These are phyloP conservation scores for Exophiala alcalophila DNA, from an alignment of 2,329 filamentous ascomycete genomes.

Conservation along the genomic window DNA sequence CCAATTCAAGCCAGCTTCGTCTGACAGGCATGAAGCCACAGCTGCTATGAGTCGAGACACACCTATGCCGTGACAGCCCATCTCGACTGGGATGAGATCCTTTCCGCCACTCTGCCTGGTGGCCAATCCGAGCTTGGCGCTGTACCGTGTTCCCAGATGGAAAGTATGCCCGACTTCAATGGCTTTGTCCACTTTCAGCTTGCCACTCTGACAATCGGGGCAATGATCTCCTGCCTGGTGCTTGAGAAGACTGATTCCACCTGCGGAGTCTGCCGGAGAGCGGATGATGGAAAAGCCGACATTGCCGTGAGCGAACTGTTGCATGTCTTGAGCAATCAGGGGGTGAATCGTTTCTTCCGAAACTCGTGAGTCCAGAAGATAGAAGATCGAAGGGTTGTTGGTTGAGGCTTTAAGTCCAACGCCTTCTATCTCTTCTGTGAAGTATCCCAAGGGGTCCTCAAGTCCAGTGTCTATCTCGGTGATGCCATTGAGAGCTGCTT, in stretches of 20 bases:
- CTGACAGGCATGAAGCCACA: conserved; percentile 71
- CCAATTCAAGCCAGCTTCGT: conserved; percentile 78
- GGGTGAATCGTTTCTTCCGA: conserved; percentile 4
- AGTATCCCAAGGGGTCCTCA: conserved; percentile 46
- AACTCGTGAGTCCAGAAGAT: conserved; percentile 25
- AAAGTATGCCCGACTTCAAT: conserved; percentile 96
- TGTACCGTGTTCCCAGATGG: conserved; percentile 86
- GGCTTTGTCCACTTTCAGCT: conserved; percentile 65
- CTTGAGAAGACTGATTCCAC: conserved; percentile 54
- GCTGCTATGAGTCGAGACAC: conserved; percentile 87
- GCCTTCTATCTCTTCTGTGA: conserved; percentile 27
- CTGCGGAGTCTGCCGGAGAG: neutral
- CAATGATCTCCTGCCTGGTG: conserved; percentile 69
- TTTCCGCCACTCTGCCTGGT: conserved; percentile 22
- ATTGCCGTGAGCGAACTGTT: conserved; percentile 3
- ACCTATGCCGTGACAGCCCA: conserved; percentile 97
- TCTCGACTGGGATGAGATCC: conserved; percentile 63
- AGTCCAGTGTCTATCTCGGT: conserved; percentile 70
- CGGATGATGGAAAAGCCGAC: conserved; percentile 17
- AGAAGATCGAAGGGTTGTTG: conserved; percentile 20
- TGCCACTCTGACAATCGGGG: conserved; percentile 63
- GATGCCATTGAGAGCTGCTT: conserved; percentile 49
- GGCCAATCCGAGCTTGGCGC: conserved; percentile 68
- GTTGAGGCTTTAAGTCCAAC: conserved; percentile 37
- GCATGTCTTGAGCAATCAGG: conserved; percentile 12